These are phyloP conservation scores for Roridomyces roridus DNA, from an alignment of 768 basidiomycete genomes.

Conservation along the genomic window DNA sequence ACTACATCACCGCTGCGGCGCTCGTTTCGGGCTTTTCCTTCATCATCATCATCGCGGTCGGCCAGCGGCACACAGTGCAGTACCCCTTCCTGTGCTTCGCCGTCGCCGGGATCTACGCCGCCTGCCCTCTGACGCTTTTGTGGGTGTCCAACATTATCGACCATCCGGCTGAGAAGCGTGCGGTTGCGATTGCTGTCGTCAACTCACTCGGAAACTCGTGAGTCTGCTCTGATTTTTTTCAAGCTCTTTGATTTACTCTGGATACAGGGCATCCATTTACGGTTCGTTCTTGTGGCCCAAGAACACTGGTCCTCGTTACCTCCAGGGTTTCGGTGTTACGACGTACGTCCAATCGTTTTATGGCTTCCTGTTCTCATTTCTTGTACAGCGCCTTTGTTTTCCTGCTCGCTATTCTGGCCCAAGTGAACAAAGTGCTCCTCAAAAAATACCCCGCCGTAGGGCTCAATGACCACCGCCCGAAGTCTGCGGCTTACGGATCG, in stretches of 20 bases:
- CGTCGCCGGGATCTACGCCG: constrained; percentile 37
- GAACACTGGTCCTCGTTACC: constrained; percentile 37
- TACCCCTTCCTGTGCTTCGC: constrained; percentile 41
- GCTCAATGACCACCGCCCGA: background rate
- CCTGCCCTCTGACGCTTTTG: constrained; percentile 3
- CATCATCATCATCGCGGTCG: constrained; percentile 38
- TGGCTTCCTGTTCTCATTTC: background rate
- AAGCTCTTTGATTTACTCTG: background rate
- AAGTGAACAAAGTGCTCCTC: constrained; percentile 6
- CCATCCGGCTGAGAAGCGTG: constrained; percentile 29
- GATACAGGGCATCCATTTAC: constrained; percentile 33
- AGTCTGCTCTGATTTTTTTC: background rate
- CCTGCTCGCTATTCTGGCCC: constrained; percentile 15
- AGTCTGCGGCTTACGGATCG: background rate
- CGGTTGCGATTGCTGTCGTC: constrained; percentile 36
- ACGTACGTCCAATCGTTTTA: constrained; percentile 4
- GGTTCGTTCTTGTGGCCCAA: constrained; percentile 34
- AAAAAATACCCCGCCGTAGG: constrained; percentile 7
- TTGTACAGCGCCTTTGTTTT: constrained; percentile 12
- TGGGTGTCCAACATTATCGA: constrained; percentile 19
- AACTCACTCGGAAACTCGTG: constrained; percentile 34
- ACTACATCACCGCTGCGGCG: constrained; percentile 20
- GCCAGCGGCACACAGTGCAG: constrained; percentile 31
- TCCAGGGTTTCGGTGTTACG: constrained; percentile 39
- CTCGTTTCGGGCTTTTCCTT: constrained; percentile 16